Conservation (phyloP, 2,329 filamentous ascomycete genomes). For the Pseudogymnoascus sp. region DNA sequence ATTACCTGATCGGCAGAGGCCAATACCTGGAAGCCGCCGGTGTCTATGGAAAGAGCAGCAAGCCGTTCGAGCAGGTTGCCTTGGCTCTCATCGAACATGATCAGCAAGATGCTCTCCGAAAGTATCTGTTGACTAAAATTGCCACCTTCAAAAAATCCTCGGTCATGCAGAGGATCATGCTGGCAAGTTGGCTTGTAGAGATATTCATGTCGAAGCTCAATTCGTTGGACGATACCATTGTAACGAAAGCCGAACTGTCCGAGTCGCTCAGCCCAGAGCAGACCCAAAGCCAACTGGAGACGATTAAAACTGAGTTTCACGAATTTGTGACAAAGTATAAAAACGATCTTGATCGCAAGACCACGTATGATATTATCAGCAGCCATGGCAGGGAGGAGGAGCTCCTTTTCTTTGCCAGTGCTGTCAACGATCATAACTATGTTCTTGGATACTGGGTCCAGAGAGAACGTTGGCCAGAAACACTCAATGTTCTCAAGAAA, state of each 20-base stretch:
- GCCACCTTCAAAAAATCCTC: constrained; percentile 73
- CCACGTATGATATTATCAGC: constrained; percentile 91
- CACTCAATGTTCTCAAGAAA: constrained; percentile 80
- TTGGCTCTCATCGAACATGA: constrained; percentile 83
- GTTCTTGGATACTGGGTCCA: constrained; percentile 97
- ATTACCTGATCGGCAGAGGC: constrained; percentile 75
- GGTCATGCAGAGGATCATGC: constrained; percentile 90
- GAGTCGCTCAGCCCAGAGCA: constrained; percentile 66
- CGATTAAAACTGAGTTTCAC: constrained; percentile 72
- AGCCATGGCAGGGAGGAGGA: constrained; percentile 93
- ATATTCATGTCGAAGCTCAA: constrained; percentile 98
- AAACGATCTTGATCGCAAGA: constrained; percentile 79
- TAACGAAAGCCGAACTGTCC: constrained; percentile 75
- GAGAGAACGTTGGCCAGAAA: constrained; percentile 83
- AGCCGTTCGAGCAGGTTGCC: constrained; percentile 93
- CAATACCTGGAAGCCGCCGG: constrained; percentile 80
- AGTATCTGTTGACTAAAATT: constrained; percentile 82
- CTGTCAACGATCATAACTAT: constrained; percentile 87
- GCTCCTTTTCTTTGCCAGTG: constrained; percentile 81
- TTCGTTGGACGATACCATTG: constrained; percentile 86
- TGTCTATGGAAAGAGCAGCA: constrained; percentile 91
- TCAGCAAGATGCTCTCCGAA: constrained; percentile 83
- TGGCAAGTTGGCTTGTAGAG: constrained; percentile 91
- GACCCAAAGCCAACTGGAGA: constrained; percentile 63
- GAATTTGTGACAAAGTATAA: constrained; percentile 85